Conservation (phyloP, 805 yeast genomes). For the Hanseniaspora lachancei region DNA sequence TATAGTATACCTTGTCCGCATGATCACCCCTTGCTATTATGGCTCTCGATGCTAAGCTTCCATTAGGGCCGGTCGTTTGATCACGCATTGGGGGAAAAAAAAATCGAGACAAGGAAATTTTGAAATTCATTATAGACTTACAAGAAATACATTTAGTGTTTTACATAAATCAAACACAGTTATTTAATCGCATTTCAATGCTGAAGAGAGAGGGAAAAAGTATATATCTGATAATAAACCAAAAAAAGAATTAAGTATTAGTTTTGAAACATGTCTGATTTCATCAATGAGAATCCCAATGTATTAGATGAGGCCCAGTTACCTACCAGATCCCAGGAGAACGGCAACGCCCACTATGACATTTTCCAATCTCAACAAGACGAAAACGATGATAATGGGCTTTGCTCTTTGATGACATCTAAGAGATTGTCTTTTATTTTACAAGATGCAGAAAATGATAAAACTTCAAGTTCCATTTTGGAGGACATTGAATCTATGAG, state of each 20-base stretch:
- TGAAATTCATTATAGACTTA: too few relatives aligned
- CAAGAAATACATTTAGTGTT: too few relatives aligned
- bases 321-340: constrained; percentile 47
- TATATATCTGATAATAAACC: too few relatives aligned
- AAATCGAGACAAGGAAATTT: background rate
- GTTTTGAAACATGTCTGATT: constrained; percentile 48
- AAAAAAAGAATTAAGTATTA: too few relatives aligned
- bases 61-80: background rate
- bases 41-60: too few relatives aligned
- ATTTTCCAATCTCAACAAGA: background rate
- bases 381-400: background rate
- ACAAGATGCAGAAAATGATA: constrained; percentile 1
- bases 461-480: constrained; percentile 1
- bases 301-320: constrained; percentile 61
- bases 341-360: background rate
- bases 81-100: background rate
- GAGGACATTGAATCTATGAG: constrained; percentile 1
- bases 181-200: too few relatives aligned
- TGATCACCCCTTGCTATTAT: too few relatives aligned
- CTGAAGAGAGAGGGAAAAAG: too few relatives aligned
- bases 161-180: too few relatives aligned
- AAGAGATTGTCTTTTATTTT: background rate
- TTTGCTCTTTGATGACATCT: background rate
- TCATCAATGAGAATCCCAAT: constrained; percentile 83
- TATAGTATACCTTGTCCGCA: too few relatives aligned